Conservation (phyloP, 148 eudicot genomes). For the Heliamphora exappendiculata region DNA sequence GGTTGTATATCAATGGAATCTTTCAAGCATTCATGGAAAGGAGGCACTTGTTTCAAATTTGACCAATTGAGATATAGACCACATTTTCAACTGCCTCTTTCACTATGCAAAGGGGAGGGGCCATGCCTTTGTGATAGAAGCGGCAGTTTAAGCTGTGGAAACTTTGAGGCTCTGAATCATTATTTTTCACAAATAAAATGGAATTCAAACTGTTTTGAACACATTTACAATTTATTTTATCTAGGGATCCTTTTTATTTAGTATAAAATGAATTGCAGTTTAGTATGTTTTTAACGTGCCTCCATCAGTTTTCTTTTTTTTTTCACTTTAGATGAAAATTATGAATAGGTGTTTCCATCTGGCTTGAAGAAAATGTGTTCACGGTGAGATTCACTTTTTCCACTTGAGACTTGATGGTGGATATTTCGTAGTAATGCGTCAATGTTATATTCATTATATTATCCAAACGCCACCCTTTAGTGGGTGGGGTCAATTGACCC, state of each 20-base stretch:
- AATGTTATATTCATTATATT: background rate
- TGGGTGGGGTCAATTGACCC: too few relatives aligned
- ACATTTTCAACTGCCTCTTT: too few relatives aligned
- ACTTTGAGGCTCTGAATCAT: too few relatives aligned
- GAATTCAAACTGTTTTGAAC: background rate
- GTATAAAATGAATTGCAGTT: background rate
- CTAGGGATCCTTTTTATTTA: background rate
- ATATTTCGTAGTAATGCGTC: background rate
- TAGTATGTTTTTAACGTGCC: background rate
- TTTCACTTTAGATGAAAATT: background rate
- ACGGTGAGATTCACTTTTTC: background rate
- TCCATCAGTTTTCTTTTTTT: background rate
- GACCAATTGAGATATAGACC: too few relatives aligned
- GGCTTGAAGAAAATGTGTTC: background rate
- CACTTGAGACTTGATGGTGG: background rate
- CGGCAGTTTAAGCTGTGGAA: too few relatives aligned
- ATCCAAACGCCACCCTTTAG: background rate
- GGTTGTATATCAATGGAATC: too few relatives aligned
- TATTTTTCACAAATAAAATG: too few relatives aligned
- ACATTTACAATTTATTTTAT: background rate
- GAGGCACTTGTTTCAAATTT: too few relatives aligned
- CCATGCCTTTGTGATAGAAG: too few relatives aligned
- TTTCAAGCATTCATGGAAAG: too few relatives aligned
- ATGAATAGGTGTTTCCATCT: background rate
- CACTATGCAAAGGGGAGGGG: background rate